These are phyloP conservation scores for Penstemon barbatus DNA, from an alignment of 257 asterid species.

Conservation along the genomic window DNA sequence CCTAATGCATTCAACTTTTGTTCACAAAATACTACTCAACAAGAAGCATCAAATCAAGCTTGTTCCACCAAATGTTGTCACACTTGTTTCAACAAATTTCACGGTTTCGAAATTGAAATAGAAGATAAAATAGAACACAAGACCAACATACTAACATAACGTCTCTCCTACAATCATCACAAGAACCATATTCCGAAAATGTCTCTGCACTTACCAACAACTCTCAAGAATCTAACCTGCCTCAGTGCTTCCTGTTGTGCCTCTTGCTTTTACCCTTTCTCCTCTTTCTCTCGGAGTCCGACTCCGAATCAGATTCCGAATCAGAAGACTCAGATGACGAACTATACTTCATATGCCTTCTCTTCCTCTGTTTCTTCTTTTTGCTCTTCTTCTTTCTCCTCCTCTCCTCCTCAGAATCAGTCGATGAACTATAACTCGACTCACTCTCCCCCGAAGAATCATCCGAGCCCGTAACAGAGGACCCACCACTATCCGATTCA, in stretches of 20 bases:
- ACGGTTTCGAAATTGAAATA: background rate
- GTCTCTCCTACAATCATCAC: background rate
- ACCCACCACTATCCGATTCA: slow-evolving; percentile 67
- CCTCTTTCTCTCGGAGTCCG: slow-evolving; percentile 34
- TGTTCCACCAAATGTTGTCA: no score
- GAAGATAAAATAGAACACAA: background rate
- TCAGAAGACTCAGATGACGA: slow-evolving; percentile 75
- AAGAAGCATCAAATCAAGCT: background rate
- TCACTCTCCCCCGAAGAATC: slow-evolving; percentile 67
- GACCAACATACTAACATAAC: background rate
- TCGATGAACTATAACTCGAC: slow-evolving; percentile 56
- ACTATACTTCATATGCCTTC: slow-evolving; percentile 57
- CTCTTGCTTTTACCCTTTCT: slow-evolving; percentile 24
- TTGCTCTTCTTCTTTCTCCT: slow-evolving; percentile 70
- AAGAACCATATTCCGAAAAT: background rate
- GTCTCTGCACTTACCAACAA: background rate
- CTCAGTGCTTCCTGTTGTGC: slow-evolving; percentile 39
- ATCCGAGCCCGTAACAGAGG: slow-evolving; percentile 69
- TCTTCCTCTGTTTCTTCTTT: slow-evolving; percentile 61
- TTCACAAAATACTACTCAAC: background rate
- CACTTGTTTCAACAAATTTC: no score
- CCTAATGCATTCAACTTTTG: no score
- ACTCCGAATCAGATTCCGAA: slow-evolving; percentile 53
- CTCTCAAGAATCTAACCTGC: background rate
- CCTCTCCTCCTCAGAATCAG: slow-evolving; percentile 95